phyloP scores from a whole-genome alignment of 371 early-diverging fungal genomes.

The Zopfochytrium polystomum region DNA sequence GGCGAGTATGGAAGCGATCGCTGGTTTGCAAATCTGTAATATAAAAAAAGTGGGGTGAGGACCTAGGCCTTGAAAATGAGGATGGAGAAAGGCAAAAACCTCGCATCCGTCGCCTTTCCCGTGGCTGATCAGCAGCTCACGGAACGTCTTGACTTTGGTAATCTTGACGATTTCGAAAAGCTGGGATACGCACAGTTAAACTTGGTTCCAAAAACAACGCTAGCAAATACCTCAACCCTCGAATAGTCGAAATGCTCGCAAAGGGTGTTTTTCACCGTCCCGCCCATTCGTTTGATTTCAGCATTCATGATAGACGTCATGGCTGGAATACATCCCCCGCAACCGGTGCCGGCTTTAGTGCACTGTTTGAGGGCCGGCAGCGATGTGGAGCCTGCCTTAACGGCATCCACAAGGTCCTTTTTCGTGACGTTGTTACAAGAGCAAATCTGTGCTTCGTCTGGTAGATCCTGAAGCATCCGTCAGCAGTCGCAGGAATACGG shows the following conservation, averaged over 20 bases:
- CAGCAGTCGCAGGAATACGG: too few species aligned
- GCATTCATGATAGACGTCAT: constrained; percentile 59
- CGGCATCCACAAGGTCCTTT: constrained; percentile 49
- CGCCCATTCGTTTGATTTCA: constrained; percentile 58
- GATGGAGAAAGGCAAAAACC: too few species aligned
- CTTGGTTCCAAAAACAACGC: too few species aligned
- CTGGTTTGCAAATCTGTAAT: not conserved
- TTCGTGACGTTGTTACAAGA: constrained; percentile 70
- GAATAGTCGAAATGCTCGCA: constrained; percentile 63
- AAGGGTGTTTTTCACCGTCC: constrained; percentile 49
- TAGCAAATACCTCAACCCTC: too few species aligned
- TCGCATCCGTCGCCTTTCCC: constrained; percentile 36
- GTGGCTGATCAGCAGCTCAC: constrained; percentile 45
- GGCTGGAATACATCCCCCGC: constrained; percentile 61
- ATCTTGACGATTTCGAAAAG: constrained; percentile 63
- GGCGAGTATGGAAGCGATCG: constrained; percentile 57
- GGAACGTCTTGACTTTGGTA: constrained; percentile 51
- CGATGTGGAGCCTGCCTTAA: constrained; percentile 47
- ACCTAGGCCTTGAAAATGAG: too few species aligned
- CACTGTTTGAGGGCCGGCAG: constrained; percentile 59
- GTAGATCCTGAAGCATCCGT: constrained; percentile 51
- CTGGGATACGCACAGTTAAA: constrained; percentile 59
- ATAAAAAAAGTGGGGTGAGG: too few species aligned
- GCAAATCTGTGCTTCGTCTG: constrained; percentile 67
- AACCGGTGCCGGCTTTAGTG: constrained; percentile 39